Conservation (phyloP, 208 protist species). For the Wallacemonas collosoma region DNA sequence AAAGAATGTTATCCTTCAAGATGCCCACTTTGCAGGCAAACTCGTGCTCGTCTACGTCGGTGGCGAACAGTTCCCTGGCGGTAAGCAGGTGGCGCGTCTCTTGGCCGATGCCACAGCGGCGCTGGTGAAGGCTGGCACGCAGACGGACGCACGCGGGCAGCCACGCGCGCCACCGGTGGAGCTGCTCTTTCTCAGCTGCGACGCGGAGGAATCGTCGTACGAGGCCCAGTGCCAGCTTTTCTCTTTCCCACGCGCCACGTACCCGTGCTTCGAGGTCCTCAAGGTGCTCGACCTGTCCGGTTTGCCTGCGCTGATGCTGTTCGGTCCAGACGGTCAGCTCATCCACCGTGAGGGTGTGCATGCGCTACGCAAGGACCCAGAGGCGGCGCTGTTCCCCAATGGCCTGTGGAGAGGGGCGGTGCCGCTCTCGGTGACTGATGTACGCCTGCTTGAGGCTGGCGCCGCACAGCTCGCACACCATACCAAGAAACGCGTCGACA, state of each 20-base stretch:
- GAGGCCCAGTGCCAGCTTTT: conserved; percentile 40
- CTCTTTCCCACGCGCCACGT: conserved; percentile 48
- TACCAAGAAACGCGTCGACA: conserved; percentile 47
- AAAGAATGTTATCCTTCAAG: conserved; percentile 34
- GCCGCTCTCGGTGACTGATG: conserved; percentile 54
- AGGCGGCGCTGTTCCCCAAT: conserved; percentile 49
- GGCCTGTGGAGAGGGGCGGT: conserved; percentile 43
- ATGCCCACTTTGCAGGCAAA: conserved; percentile 36
- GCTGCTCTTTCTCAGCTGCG: conserved; percentile 59
- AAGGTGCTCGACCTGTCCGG: conserved; percentile 28
- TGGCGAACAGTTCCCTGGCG: conserved; percentile 9
- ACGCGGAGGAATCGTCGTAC: conserved; percentile 45
- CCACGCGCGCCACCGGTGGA: conserved; percentile 22
- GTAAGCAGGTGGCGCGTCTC: conserved; percentile 37
- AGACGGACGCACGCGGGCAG: conserved; percentile 6
- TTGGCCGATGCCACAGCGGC: conserved; percentile 31
- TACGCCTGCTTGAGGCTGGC: conserved; percentile 41
- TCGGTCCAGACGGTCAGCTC: conserved; percentile 49
- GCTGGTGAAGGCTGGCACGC: conserved; percentile 10
- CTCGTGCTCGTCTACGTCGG: conserved; percentile 58
- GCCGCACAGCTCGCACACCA: conserved; percentile 56
- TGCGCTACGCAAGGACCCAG: conserved; percentile 61
- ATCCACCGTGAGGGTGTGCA: conserved; percentile 54
- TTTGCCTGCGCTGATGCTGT: conserved; percentile 56
- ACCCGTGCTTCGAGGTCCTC: conserved; percentile 37